phyloP scores from a whole-genome alignment of 768 basidiomycete genomes.

The Suillus variegatus region DNA sequence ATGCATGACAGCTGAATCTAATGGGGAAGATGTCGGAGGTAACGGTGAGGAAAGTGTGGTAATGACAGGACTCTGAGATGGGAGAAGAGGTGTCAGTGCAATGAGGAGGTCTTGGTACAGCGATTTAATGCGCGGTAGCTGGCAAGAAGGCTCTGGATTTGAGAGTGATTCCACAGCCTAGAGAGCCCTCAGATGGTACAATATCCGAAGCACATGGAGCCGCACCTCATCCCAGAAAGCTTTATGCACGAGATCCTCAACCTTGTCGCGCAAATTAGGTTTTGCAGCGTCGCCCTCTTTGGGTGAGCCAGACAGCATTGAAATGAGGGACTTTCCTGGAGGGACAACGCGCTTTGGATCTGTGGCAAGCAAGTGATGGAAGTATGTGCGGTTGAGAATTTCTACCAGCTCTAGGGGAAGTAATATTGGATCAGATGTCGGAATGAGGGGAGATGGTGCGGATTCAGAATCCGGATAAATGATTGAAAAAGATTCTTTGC shows the following conservation, averaged over 20 bases:
- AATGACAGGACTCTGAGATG: slow-evolving; percentile 51
- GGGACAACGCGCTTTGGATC: slow-evolving; percentile 64
- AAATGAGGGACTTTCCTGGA: slow-evolving; percentile 70
- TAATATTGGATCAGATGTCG: slow-evolving; percentile 22
- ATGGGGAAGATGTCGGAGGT: slow-evolving; percentile 67
- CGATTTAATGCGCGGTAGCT: slow-evolving; percentile 58
- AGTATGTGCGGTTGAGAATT: slow-evolving; percentile 58
- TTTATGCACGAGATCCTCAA: slow-evolving; percentile 49
- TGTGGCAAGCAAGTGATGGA: slow-evolving; percentile 67
- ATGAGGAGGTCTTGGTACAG: slow-evolving; percentile 57
- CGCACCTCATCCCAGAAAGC: slow-evolving; percentile 79
- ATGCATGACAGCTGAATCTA: slow-evolving; percentile 55
- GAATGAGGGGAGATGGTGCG: slow-evolving; percentile 20
- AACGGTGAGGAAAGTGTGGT: slow-evolving; percentile 55
- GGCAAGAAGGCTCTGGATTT: slow-evolving; percentile 55
- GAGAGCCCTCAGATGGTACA: slow-evolving; percentile 21
- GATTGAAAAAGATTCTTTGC: slow-evolving; percentile 16
- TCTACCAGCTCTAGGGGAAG: slow-evolving; percentile 61
- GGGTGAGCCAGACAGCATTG: slow-evolving; percentile 48
- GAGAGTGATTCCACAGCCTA: slow-evolving; percentile 62
- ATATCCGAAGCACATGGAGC: slow-evolving; percentile 12
- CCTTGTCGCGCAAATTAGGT: slow-evolving; percentile 47
- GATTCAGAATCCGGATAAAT: slow-evolving; percentile 15
- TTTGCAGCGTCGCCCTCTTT: slow-evolving; percentile 16
- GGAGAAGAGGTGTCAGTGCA: slow-evolving; percentile 58